These are phyloP conservation scores for Lupinus albus DNA, from an alignment of 306 rosid species.

Conservation along the genomic window DNA sequence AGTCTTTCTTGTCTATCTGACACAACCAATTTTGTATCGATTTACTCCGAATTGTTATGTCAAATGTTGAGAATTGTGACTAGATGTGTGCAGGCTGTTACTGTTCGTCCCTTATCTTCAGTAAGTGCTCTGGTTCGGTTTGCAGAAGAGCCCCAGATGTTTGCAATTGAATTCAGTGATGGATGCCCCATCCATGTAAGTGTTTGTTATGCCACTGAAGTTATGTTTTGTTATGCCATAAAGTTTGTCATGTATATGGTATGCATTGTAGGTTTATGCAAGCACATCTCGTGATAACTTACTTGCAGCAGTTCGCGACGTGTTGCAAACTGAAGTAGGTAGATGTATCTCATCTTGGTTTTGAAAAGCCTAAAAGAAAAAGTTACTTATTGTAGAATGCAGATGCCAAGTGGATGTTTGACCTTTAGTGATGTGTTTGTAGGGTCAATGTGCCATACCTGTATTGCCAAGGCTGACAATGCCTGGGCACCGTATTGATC, in stretches of 20 bases:
- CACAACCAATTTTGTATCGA: background rate
- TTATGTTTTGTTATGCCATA: slow-evolving; percentile 28
- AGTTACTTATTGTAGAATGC: slow-evolving; percentile 17
- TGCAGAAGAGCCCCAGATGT: slow-evolving; percentile 99
- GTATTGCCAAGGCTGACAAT: slow-evolving; percentile 94
- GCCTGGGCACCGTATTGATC: slow-evolving; percentile 99
- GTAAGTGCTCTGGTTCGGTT: slow-evolving; percentile 91
- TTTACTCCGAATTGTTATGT: slow-evolving; percentile 43
- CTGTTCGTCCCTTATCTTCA: slow-evolving; percentile 93
- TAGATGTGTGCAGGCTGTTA: slow-evolving; percentile 99
- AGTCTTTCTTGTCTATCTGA: slow-evolving; percentile 4
- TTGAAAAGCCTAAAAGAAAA: slow-evolving; percentile 22
- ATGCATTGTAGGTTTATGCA: slow-evolving; percentile 82
- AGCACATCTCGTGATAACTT: slow-evolving; percentile 97
- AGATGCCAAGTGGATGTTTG: slow-evolving; percentile 43
- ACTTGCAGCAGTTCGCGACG: slow-evolving; percentile 93
- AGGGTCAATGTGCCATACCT: slow-evolving; percentile 93
- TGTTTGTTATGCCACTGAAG: slow-evolving; percentile 33
- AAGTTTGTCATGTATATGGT: slow-evolving; percentile 50
- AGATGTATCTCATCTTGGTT: slow-evolving; percentile 53
- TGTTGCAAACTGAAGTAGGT: slow-evolving; percentile 97
- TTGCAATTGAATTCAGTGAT: slow-evolving; percentile 94
- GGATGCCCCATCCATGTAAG: slow-evolving; percentile 98
- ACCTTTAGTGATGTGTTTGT: slow-evolving; percentile 44
- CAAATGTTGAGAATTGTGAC: slow-evolving; percentile 70